Base-by-base conservation (phyloP, 176 grass and related monocot species). In the Ensete ventricosum region DNA sequence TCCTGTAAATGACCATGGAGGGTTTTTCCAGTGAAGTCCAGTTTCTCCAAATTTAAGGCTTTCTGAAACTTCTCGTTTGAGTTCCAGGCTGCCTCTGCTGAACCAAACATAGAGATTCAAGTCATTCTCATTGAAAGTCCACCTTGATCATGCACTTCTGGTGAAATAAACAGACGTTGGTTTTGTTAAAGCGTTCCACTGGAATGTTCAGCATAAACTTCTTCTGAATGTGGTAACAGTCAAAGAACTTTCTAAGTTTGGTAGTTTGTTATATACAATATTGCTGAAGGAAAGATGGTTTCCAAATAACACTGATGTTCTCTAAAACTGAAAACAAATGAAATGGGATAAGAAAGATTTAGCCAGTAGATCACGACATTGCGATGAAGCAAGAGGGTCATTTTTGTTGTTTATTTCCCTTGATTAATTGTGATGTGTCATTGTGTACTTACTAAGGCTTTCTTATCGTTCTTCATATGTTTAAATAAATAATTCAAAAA, bases 1-100 rank as follows among this genome's bases (percentile, higher is more conserved):
- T 25, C 23, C 63, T 3, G 11, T 26, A 26, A 13, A 2, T 13
- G 11, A 65, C 23, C 8, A 14, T 0, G 7, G 23, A 11, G 20
- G 20, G 1, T 22, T 63, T 63, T 26, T 20, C n/a, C 4, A 26
- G 24, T 26, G n/a, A 65, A 26, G 63, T 27, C 1, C 23, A 65
- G 9, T 26, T 65, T 65, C 63, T 65, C 63, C 63, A 65, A 65
- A 65, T 65, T 63, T 65, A 65, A 13, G 63, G 26, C 63, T 65
- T 65, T 26, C 21, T 24, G 21, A 26, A 43, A 26, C 21, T 65
- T 3, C 1, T 12, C 63, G 27, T 24, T 8, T 14, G 21, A 26
- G 23, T 24, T 65, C 22, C 11, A 27, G 22, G 2, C 23, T 11
- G 3, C 13, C 9, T n/a, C 11, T 12, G 19, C 10, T 60, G 57